Base-by-base conservation (phyloP, 2,329 filamentous ascomycete species). In the Colletotrichum liaoningense region DNA sequence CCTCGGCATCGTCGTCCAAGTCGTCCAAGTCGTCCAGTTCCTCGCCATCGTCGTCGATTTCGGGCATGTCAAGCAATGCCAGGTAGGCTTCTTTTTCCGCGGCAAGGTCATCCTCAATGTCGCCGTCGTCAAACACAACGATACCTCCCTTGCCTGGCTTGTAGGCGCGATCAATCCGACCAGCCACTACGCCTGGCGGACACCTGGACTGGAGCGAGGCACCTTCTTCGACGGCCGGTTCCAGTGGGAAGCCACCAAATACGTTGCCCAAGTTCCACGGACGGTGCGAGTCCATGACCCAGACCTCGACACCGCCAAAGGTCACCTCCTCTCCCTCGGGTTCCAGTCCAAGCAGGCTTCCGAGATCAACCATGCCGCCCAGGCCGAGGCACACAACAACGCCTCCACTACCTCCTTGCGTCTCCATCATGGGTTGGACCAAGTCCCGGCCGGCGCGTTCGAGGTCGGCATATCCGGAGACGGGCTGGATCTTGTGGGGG, bases 251-350 rank as follows among this genome's bases (percentile, higher is more conserved):
- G 4, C 94, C 93, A 14, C 93, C 95, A 85, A 98, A 98, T 16
- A 98, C 91, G 81, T 99, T 99, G 75, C 91, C 92, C 79, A 99
- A 81, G 81, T 99, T 98, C 95, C 96, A 98, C 16, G 97, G 97
- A 73, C 97, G 89, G 82, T 97, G 90, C 33, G 96, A 91, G 83
- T 99, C 97, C 73, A 98, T 88, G 12, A 98, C 89, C 97, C 97
- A 99, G 38, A 98, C 93, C 81, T 98, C 95, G 1, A 98, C 94
- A n/a, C 94, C 94, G 49, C 93, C 91, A 84, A 94, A 93, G 63
- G 91, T 86, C 11, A 88, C 87, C n/a, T 90, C 89, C 33, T 93
- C 92, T 7, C 89, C 89, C 64, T 93, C 92, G 2, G 87, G 82
- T 73, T 93, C 92, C 71, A 98, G 86, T 0, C 94, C 94, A 14